phyloP scores from a whole-genome alignment of 23 red algal species.

The Pyropia yezoensis region DNA sequence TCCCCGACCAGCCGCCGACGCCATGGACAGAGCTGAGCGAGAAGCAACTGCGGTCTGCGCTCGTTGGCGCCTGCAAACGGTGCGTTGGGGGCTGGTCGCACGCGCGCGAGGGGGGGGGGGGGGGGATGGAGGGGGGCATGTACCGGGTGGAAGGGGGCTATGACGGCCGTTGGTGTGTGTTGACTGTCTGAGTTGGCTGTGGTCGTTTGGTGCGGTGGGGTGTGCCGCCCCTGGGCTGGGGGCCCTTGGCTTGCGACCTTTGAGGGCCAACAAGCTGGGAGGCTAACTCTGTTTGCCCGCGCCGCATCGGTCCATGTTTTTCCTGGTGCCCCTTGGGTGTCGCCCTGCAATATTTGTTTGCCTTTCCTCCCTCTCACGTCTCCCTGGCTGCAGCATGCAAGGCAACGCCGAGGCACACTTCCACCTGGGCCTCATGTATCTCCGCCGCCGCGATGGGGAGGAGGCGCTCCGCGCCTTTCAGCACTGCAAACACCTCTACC shows the following conservation, averaged over 20 bases:
- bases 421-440: slow-evolving; percentile 59
- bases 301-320: too few species aligned
- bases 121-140: too few species aligned
- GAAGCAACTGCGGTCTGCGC: slow-evolving; percentile 57
- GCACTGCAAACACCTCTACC: slow-evolving; percentile 22
- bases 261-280: too few species aligned
- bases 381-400: slow-evolving; percentile 9
- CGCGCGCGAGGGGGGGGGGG: too few species aligned
- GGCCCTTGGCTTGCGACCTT: too few species aligned
- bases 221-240: too few species aligned
- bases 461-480: slow-evolving; percentile 41
- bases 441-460: slow-evolving; percentile 28
- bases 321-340: too few species aligned
- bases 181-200: not conserved
- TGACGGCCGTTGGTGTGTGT: not conserved
- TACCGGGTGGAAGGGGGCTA: too few species aligned
- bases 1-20: slow-evolving; percentile 6
- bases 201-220: too few species aligned
- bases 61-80: slow-evolving; percentile 59
- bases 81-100: not conserved
- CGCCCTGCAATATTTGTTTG: too few species aligned
- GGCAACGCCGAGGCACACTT: slow-evolving; percentile 60
- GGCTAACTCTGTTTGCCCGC: too few species aligned
- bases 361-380: not conserved
- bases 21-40: slow-evolving; percentile 46